These are phyloP conservation scores for Mortierella sp. DNA, from an alignment of 371 early-diverging fungal genomes.

Conservation along the genomic window DNA sequence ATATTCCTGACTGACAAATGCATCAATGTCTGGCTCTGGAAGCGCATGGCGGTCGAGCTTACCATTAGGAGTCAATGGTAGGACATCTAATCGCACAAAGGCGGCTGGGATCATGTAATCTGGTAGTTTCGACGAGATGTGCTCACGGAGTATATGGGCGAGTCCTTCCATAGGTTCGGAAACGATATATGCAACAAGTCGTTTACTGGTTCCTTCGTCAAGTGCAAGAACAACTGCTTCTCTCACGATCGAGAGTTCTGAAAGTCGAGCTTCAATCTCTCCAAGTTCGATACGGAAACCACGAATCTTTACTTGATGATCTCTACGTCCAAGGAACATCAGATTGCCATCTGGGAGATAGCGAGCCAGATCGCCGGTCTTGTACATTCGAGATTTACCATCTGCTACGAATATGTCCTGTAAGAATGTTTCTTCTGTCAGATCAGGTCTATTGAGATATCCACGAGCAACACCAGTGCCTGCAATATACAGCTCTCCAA, in stretches of 20 bases:
- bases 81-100: neutral
- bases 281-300: slow-evolving; percentile 47
- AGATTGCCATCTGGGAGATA: slow-evolving; percentile 38
- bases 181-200: slow-evolving; percentile 25
- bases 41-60: slow-evolving; percentile 6
- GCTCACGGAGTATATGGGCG: neutral
- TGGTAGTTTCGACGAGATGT: neutral
- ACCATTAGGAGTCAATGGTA: slow-evolving; percentile 1
- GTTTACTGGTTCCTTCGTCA: slow-evolving; percentile 6
- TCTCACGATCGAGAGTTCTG: slow-evolving; percentile 1
- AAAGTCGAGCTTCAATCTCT: slow-evolving; percentile 34
- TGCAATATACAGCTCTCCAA: slow-evolving; percentile 46
- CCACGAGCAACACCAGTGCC: slow-evolving; percentile 28
- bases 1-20: slow-evolving; percentile 6
- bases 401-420: neutral
- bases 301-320: slow-evolving; percentile 44
- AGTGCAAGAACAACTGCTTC: slow-evolving; percentile 7
- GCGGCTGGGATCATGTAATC: slow-evolving; percentile 11
- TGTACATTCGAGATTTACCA: slow-evolving; percentile 34
- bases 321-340: slow-evolving; percentile 36
- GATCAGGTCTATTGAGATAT: slow-evolving; percentile 47
- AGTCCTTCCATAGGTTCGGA: neutral
- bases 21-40: neutral
- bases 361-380: slow-evolving; percentile 58
- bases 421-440: slow-evolving; percentile 20